Conservation (phyloP, 1,284 basidiomycete genomes). For the Apiotrichum montevideense region DNA sequence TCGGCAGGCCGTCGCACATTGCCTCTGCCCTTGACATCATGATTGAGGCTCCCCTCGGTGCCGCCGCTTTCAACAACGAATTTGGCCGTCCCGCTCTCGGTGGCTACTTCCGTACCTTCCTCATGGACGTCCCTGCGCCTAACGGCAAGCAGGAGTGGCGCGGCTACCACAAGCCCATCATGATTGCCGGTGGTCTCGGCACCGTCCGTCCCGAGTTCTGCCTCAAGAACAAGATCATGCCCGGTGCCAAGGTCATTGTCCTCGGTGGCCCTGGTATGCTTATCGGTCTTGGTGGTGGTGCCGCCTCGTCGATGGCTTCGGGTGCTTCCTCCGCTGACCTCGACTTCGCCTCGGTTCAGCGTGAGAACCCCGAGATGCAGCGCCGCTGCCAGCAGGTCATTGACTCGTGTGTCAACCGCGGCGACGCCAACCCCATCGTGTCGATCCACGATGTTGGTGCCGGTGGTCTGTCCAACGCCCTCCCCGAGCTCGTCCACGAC, state of each 20-base stretch:
- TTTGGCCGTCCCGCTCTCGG: constrained; percentile 85
- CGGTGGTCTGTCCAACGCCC: constrained; percentile 90
- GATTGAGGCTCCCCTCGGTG: constrained; percentile 91
- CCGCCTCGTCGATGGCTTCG: constrained; percentile 86
- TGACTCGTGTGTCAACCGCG: constrained; percentile 72
- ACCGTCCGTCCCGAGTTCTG: constrained; percentile 80
- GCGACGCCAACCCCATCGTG: constrained; percentile 69
- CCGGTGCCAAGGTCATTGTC: constrained; percentile 82
- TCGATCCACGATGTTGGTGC: constrained; percentile 98
- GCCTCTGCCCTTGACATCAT: constrained; percentile 94
- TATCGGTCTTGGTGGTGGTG: constrained; percentile 94
- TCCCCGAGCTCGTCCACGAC: constrained; percentile 96
- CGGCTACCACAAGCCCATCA: constrained; percentile 99
- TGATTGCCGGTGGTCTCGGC: constrained; percentile 96
- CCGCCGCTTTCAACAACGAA: constrained; percentile 97
- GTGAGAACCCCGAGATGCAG: constrained; percentile 99
- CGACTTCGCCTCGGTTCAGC: constrained; percentile 95
- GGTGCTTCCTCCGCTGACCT: constrained; percentile 82
- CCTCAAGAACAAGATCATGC: constrained; percentile 64
- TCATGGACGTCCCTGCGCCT: constrained; percentile 57
- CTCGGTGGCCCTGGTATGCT: constrained; percentile 96
- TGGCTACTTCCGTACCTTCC: constrained; percentile 78
- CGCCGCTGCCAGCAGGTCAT: constrained; percentile 95
- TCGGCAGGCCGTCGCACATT: constrained; percentile 85
- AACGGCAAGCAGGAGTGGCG: constrained; percentile 59